Evolutionary conservation across 176 grass and related monocot species (phyloP).

Genomic region (Saccharum spontaneum): DNA sequence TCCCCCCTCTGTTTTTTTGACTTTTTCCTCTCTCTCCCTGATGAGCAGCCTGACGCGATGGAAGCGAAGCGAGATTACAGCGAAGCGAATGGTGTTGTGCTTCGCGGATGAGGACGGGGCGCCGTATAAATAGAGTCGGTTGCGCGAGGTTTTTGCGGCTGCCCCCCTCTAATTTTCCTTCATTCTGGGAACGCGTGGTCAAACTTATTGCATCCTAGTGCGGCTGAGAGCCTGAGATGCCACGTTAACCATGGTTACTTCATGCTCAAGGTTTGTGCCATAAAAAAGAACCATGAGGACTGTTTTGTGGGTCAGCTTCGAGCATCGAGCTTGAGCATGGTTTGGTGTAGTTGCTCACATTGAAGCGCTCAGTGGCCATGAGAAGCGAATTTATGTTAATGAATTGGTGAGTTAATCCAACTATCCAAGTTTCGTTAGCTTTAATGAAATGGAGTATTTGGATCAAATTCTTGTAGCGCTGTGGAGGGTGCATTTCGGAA

Average conservation of each 20-base stretch:
- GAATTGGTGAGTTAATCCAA: background rate
- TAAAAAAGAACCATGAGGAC: background rate
- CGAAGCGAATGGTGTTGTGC: background rate
- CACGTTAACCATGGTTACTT: background rate
- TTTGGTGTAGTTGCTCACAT: too few species aligned
- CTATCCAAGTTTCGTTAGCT: background rate
- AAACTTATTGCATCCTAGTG: background rate
- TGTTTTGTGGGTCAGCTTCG: background rate
- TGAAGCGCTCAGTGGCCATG: background rate
- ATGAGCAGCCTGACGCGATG: background rate
- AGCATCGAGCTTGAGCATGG: background rate
- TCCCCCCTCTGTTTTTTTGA: background rate
- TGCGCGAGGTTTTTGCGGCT: conserved; percentile 25
- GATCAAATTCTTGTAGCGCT: background rate
- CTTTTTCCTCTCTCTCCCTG: background rate
- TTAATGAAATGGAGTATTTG: background rate
- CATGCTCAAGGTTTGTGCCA: background rate
- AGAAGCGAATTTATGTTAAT: background rate
- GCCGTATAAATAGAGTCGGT: conserved; percentile 48
- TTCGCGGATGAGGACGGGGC: background rate
- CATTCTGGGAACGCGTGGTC: background rate
- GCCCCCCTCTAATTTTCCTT: background rate
- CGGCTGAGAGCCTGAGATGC: background rate
- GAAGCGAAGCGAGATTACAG: conserved; percentile 10
- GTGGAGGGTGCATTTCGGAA: background rate